These are phyloP conservation scores for Voacanga thouarsii DNA, from an alignment of 257 asterid species.

Conservation along the genomic window DNA sequence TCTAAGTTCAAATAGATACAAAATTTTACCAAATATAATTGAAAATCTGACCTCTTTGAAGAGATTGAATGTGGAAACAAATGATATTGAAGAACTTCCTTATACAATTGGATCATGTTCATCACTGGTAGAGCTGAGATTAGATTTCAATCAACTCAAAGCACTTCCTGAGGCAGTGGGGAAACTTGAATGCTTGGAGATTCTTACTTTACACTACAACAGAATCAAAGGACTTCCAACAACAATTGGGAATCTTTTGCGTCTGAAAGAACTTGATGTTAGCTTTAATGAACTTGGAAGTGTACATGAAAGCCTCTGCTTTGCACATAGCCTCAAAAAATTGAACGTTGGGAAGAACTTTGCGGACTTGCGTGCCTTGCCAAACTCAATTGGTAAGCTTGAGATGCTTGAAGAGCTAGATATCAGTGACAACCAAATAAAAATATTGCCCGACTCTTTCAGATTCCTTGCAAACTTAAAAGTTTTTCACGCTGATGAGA, in stretches of 20 bases:
- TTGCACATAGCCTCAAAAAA: slow-evolving; percentile 36
- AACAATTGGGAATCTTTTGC: slow-evolving; percentile 52
- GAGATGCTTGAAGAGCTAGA: slow-evolving; percentile 75
- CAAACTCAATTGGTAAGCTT: slow-evolving; percentile 65
- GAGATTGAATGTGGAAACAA: slow-evolving; percentile 49
- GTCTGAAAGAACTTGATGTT: slow-evolving; percentile 61
- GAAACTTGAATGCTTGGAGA: slow-evolving; percentile 53
- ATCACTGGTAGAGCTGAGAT: slow-evolving; percentile 61
- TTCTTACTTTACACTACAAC: slow-evolving; percentile 72
- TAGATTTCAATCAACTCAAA: slow-evolving; percentile 70
- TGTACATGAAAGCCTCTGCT: slow-evolving; percentile 64
- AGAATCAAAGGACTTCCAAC: slow-evolving; percentile 56
- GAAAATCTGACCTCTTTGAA: slow-evolving; percentile 56
- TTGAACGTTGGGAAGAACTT: slow-evolving; percentile 72
- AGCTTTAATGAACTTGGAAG: slow-evolving; percentile 81
- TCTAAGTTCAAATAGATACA: slow-evolving; percentile 61
- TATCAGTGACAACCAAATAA: slow-evolving; percentile 67
- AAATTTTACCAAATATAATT: slow-evolving; percentile 47
- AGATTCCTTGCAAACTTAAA: slow-evolving; percentile 47
- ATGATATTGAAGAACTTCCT: slow-evolving; percentile 80
- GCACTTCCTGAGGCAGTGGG: slow-evolving; percentile 76
- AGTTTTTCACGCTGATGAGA: slow-evolving; percentile 53
- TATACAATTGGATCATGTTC: slow-evolving; percentile 60
- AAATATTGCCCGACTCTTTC: slow-evolving; percentile 66
- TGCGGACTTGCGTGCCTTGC: slow-evolving; percentile 63